phyloP scores from a whole-genome alignment of 352 stramenopile genomes.

The Phytophthora pinifolia region DNA sequence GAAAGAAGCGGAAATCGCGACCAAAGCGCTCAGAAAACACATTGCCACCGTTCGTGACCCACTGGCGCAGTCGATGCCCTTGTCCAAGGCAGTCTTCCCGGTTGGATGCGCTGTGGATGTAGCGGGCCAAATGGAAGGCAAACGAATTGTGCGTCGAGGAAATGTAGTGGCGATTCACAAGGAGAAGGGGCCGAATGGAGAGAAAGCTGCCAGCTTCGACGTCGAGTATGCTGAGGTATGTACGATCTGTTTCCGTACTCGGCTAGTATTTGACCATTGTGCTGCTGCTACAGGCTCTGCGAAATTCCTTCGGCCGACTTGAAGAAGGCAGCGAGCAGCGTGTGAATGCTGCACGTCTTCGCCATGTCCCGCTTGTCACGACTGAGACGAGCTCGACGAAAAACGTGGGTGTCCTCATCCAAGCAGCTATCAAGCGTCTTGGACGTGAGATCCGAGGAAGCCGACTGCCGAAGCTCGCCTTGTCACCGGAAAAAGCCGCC shows the following conservation, averaged over 20 bases:
- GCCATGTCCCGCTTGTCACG: constrained; percentile 9
- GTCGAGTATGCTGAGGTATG: constrained; percentile 45
- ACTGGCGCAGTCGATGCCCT: constrained; percentile 23
- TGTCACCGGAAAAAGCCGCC: not conserved
- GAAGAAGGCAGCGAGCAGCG: constrained; percentile 16
- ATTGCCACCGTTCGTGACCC: constrained; percentile 13
- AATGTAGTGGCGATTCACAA: constrained; percentile 39
- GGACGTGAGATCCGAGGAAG: constrained; percentile 25
- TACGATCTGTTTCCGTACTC: not conserved
- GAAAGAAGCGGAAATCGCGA: constrained; percentile 28
- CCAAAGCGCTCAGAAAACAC: too few relatives aligned
- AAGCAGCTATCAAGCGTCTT: constrained; percentile 35
- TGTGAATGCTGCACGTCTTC: constrained; percentile 15
- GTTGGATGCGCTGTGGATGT: constrained; percentile 42
- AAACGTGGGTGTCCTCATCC: constrained; percentile 27
- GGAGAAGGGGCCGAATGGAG: constrained; percentile 7
- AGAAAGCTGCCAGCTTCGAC: constrained; percentile 38
- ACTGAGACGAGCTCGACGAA: constrained; percentile 16
- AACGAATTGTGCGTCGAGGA: constrained; percentile 24
- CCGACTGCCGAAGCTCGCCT: not conserved
- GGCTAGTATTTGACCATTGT: constrained; percentile 1
- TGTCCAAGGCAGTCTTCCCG: constrained; percentile 43
- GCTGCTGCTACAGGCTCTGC: constrained; percentile 7
- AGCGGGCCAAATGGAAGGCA: constrained; percentile 21
- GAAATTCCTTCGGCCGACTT: constrained; percentile 20